A percentile compares a stretch with the other conserved stretches of the same genome.
phyloP scores from a whole-genome alignment of 345 rosid species.

The Excoecaria agallocha region DNA sequence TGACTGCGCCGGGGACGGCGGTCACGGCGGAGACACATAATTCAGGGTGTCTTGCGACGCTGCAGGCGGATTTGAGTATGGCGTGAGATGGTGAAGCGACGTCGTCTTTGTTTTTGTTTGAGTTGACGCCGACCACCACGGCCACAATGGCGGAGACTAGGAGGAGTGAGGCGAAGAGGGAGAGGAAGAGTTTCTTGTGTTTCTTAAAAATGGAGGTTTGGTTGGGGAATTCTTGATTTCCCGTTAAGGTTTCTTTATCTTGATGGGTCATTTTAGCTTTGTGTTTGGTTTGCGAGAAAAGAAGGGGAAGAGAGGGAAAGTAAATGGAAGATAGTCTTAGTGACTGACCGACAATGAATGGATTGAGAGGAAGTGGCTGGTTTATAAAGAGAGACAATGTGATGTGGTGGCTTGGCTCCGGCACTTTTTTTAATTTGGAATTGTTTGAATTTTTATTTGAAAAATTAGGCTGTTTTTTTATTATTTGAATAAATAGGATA shows the following conservation, averaged over 20 bases:
- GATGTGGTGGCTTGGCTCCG: not conserved
- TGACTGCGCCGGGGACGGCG: constrained; percentile 28
- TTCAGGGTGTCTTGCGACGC: constrained; percentile 60
- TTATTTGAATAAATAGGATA: no score
- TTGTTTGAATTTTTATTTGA: no score
- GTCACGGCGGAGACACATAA: constrained; percentile 68
- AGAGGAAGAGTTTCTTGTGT: constrained; percentile 33
- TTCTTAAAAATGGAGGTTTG: constrained; percentile 22
- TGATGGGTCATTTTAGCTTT: constrained; percentile 13
- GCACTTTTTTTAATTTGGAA: not conserved
- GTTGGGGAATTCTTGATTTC: constrained; percentile 21
- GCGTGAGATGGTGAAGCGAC: constrained; percentile 43
- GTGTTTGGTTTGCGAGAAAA: not conserved
- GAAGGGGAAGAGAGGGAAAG: not conserved
- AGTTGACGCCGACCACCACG: constrained; percentile 41
- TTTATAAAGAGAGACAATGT: not conserved
- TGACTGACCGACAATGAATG: not conserved
- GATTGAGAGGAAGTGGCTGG: not conserved
- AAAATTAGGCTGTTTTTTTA: no score
- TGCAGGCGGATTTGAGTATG: constrained; percentile 59
- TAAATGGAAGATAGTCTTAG: not conserved
- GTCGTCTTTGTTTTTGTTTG: constrained; percentile 10
- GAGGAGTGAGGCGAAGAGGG: constrained; percentile 36
- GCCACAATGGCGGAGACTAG: constrained; percentile 41
- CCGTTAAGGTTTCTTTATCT: constrained; percentile 25